These are phyloP conservation scores for Cystobasidium pallidum DNA, from an alignment of 1,284 basidiomycete genomes.

Conservation along the genomic window DNA sequence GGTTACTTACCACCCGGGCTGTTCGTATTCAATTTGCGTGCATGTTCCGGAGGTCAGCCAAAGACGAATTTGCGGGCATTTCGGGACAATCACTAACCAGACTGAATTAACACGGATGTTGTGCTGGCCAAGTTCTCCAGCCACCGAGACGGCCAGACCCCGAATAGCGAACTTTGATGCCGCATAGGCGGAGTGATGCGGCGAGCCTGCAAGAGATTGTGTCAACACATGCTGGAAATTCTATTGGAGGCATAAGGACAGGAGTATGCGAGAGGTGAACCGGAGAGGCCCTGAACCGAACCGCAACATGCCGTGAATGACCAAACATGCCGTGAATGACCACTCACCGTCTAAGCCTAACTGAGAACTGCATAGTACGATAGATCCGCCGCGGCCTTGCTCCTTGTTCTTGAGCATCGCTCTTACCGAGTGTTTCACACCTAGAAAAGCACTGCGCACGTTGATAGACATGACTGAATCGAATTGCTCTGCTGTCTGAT, in stretches of 20 bases:
- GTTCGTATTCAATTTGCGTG: too few relatives aligned
- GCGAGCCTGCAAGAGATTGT: neutral
- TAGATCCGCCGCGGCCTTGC: slow-evolving; percentile 48
- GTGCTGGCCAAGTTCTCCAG: slow-evolving; percentile 58
- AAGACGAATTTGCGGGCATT: too few relatives aligned
- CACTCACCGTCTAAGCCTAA: slow-evolving; percentile 49
- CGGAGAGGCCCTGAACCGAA: too few relatives aligned
- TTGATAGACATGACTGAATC: slow-evolving; percentile 39
- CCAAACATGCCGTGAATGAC: slow-evolving; percentile 4
- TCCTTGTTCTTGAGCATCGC: slow-evolving; percentile 49
- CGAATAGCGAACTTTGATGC: slow-evolving; percentile 53
- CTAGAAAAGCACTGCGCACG: slow-evolving; percentile 48
- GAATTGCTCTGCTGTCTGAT: slow-evolving; percentile 6
- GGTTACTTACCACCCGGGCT: neutral
- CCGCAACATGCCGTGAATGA: too few relatives aligned
- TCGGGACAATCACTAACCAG: slow-evolving; percentile 57
- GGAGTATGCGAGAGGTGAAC: too few relatives aligned
- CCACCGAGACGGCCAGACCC: slow-evolving; percentile 49
- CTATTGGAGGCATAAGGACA: too few relatives aligned
- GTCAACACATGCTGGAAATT: too few relatives aligned
- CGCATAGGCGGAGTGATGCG: slow-evolving; percentile 48
- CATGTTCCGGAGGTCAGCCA: neutral
- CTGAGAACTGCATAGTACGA: slow-evolving; percentile 51
- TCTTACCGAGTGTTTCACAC: slow-evolving; percentile 48
- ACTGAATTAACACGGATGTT: slow-evolving; percentile 66